Evolutionary conservation across 2,329 filamentous ascomycete genomes (phyloP).

Genomic region (Elsinoe australis): DNA sequence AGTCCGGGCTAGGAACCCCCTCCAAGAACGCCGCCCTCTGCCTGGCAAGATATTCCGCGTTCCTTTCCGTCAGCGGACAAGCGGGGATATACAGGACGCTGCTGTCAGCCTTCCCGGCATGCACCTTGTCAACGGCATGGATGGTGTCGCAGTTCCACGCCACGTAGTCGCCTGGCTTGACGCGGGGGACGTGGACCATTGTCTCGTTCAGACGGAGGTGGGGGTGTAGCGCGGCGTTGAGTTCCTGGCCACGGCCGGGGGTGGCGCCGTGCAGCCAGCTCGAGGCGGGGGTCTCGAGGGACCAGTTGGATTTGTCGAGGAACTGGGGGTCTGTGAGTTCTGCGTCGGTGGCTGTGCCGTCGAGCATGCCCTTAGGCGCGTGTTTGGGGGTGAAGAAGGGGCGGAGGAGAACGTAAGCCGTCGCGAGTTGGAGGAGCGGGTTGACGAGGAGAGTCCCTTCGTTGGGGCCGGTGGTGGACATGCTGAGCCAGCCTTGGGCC

Average conservation of each 20-base stretch:
- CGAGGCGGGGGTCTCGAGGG: conserved; percentile 45
- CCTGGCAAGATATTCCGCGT: conserved; percentile 60
- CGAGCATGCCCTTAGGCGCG: not conserved
- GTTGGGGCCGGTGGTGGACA: conserved; percentile 62
- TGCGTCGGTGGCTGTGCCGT: not conserved
- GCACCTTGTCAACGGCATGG: conserved; percentile 75
- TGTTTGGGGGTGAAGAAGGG: conserved; percentile 65
- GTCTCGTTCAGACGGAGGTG: conserved; percentile 59
- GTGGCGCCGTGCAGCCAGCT: conserved; percentile 63
- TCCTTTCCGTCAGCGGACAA: conserved; percentile 69
- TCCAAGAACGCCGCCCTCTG: conserved; percentile 64
- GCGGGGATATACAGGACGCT: conserved; percentile 86
- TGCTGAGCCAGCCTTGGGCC: conserved; percentile 82
- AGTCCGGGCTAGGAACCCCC: conserved; percentile 46
- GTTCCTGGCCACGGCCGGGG: conserved; percentile 61
- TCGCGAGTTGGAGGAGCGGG: conserved; percentile 66
- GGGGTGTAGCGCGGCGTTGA: conserved; percentile 57
- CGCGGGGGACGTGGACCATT: conserved; percentile 64
- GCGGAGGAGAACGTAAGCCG: conserved; percentile 70
- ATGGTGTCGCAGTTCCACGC: conserved; percentile 67
- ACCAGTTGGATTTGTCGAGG: conserved; percentile 54
- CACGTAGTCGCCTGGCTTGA: conserved; percentile 67
- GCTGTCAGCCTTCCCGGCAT: conserved; percentile 63
- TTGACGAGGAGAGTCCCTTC: conserved; percentile 80
- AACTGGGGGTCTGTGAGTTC: conserved; percentile 26